Percentiles rank a stretch among this genome's conserved stretches.
phyloP scores from a whole-genome alignment of 768 basidiomycete genomes.

The Lyophyllum decastes region DNA sequence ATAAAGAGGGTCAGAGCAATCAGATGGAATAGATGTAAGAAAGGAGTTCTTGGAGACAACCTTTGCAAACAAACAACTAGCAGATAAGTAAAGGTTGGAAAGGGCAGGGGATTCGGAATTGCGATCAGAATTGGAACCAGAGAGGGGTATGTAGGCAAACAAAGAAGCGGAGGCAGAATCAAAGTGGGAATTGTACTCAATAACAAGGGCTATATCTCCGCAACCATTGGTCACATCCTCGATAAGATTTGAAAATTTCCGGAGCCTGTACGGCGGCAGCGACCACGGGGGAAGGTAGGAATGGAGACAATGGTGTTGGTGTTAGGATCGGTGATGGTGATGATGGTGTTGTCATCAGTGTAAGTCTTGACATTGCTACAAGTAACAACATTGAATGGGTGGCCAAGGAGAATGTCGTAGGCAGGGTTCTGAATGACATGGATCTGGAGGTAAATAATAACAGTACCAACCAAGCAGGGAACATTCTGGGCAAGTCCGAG shows the following conservation, averaged over 20 bases:
- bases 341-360: slow-evolving; percentile 14
- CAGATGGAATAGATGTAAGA: background rate
- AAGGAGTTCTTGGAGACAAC: background rate
- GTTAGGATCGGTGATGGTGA: slow-evolving; percentile 24
- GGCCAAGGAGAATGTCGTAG: slow-evolving; percentile 26
- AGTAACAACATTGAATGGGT: slow-evolving; percentile 25
- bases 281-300: background rate
- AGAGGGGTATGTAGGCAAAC: background rate
- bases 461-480: slow-evolving; percentile 19
- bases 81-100: background rate
- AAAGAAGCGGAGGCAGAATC: background rate
- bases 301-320: background rate
- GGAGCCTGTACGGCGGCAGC: background rate
- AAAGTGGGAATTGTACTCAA: background rate
- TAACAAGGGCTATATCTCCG: background rate
- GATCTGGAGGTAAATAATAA: slow-evolving; percentile 26
- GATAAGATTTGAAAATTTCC: background rate
- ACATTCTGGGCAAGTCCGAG: slow-evolving; percentile 26
- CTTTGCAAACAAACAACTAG: background rate
- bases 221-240: background rate
- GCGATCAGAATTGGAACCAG: background rate
- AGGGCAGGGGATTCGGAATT: background rate
- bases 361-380: slow-evolving; percentile 17
- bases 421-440: slow-evolving; percentile 25
- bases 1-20: background rate